Evolutionary conservation across 768 basidiomycete genomes (phyloP).

Genomic region (Mrakia hoshinonis): DNA sequence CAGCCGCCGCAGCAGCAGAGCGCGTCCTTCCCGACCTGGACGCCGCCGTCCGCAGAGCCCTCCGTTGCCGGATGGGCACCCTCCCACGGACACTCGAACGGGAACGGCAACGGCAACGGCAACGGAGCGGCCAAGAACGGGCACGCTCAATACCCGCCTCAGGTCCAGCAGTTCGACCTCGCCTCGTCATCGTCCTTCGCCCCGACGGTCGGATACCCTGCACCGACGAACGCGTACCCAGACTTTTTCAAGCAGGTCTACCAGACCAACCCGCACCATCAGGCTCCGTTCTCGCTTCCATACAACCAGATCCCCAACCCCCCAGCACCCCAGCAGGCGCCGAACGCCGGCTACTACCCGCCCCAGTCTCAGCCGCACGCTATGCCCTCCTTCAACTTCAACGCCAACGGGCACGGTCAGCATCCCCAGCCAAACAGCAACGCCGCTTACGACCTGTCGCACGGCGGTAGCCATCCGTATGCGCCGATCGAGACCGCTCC

Average conservation of each 20-base stretch:
- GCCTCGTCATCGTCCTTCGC: not conserved
- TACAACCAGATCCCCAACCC: not conserved
- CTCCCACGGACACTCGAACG: not conserved
- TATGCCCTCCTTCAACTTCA: not conserved
- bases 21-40: not conserved
- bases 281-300: not conserved
- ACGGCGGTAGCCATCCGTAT: not conserved
- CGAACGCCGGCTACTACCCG: not conserved
- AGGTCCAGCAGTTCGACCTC: slow-evolving; percentile 1
- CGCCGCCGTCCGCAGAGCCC: not conserved
- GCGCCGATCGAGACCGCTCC: not conserved
- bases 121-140: not conserved
- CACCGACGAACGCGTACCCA: not conserved
- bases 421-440: not conserved
- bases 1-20: no score
- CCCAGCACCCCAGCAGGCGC: not conserved
- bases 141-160: not conserved
- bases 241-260: slow-evolving; percentile 3
- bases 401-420: not conserved
- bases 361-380: not conserved
- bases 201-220: not conserved
- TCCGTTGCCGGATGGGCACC: not conserved
- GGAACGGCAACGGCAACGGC: not conserved
- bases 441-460: not conserved
- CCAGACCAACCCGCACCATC: not conserved